Evolutionary conservation across 73 alveolate species (phyloP).

Genomic region (Paramecium primaurelia): DNA sequence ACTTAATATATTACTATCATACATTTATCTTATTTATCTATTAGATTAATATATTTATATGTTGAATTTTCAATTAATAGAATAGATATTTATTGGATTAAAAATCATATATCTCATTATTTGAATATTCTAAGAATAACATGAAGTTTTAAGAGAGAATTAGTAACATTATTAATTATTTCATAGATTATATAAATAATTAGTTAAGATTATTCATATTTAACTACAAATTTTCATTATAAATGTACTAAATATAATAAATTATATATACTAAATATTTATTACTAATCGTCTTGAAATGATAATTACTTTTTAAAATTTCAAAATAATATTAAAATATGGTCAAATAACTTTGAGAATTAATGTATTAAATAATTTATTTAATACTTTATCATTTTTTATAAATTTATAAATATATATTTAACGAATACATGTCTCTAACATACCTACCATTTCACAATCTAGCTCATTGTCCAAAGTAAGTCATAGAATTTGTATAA

Average conservation of each 20-base stretch:
- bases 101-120: too few species aligned
- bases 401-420: neutral
- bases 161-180: too few species aligned
- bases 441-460: neutral
- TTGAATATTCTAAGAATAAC: too few species aligned
- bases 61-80: too few species aligned
- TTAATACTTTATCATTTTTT: neutral
- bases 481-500: neutral
- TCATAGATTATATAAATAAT: neutral
- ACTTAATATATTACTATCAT: too few species aligned
- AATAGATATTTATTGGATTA: too few species aligned
- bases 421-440: conserved; percentile 1
- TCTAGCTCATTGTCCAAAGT: conserved; percentile 14
- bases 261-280: neutral
- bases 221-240: neutral
- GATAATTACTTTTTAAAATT: neutral
- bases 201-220: too few species aligned
- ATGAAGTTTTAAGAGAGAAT: too few species aligned
- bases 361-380: neutral
- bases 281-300: too few species aligned
- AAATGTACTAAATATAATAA: neutral
- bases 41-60: too few species aligned
- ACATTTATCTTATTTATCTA: too few species aligned
- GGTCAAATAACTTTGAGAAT: neutral
- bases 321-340: neutral